Base-by-base conservation (phyloP, 2,329 filamentous ascomycete species). In the Lasiodiplodia theobromae region DNA sequence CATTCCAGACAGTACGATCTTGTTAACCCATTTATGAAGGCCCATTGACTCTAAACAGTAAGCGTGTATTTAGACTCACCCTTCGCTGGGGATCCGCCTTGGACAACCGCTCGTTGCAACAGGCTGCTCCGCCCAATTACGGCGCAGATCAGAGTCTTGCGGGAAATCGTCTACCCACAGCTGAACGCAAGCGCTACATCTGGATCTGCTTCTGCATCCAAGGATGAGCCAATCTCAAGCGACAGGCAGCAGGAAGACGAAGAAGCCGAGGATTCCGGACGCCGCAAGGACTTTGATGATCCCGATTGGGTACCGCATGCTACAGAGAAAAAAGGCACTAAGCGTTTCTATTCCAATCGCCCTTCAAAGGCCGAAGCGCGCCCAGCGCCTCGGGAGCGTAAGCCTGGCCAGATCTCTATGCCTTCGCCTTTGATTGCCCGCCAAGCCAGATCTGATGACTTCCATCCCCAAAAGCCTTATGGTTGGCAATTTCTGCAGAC, bases 61-160 rank as follows among this genome's bases (percentile, higher is more conserved):
- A 7, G 21, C 47, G 7, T 21, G n/a, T 38, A 37, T 12, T 14
- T 52, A 64, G 60, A 12, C 47, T 7, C 60, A 7, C 1, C 60
- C 7, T 11, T 14, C 23, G 14, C 28, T 4, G 47, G 47, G 3
- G 47, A 64, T 12, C 60, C n/a, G n/a, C 60, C 79, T 57, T 83
- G 81, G 80, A 83, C 79, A 8, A 79, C 80, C 18, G 76, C 79
- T 56, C 78, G 80, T 51, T 83, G 81, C 72, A 81, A 81, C 69
- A 77, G 81, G 63, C 74, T 83, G 4, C 75, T 83, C 0, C 77
- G 81, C 52, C 81, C 81, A 16, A 76, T 83, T 14, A 78, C 79
- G 18, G 80, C 79, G 16, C 78, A 81, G 70, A 77, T 83, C 57
- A 72, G 74, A 34, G 79, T 79, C 34, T 74, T 83, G 8, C 73